Conservation (phyloP, 345 rosid species). For the Populus davidiana region DNA sequence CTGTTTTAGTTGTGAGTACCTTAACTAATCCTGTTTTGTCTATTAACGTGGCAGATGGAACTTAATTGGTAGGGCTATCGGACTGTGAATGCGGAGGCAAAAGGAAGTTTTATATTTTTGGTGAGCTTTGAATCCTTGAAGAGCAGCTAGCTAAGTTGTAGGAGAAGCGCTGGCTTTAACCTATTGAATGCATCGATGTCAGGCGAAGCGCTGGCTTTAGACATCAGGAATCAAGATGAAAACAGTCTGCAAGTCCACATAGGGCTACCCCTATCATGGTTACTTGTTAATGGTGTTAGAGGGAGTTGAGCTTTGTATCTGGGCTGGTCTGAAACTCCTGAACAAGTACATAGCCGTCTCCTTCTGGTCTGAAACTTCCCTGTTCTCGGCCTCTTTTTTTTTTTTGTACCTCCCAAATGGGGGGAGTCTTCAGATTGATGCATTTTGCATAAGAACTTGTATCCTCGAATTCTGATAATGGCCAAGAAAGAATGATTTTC, state of each 20-base stretch:
- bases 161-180: not conserved
- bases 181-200: not conserved
- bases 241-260: not conserved
- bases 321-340: too few relatives aligned
- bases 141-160: not conserved
- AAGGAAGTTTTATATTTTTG: not conserved
- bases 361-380: not conserved
- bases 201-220: not conserved
- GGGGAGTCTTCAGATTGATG: not conserved
- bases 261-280: not conserved
- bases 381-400: not conserved
- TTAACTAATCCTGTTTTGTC: not conserved
- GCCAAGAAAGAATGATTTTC: not conserved
- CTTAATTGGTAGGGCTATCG: not conserved
- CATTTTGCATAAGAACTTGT: not conserved
- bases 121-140: not conserved
- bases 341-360: not conserved
- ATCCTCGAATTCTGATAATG: not conserved
- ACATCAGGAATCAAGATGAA: not conserved
- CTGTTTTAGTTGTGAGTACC: not conserved
- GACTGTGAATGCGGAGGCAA: not conserved
- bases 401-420: too few relatives aligned
- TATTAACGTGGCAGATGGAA: slow-evolving; percentile 1
- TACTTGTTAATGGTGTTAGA: not conserved
- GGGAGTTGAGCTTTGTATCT: not conserved